phyloP scores from a whole-genome alignment of 345 rosid genomes.

The Psidium friedrichsthalianum region DNA sequence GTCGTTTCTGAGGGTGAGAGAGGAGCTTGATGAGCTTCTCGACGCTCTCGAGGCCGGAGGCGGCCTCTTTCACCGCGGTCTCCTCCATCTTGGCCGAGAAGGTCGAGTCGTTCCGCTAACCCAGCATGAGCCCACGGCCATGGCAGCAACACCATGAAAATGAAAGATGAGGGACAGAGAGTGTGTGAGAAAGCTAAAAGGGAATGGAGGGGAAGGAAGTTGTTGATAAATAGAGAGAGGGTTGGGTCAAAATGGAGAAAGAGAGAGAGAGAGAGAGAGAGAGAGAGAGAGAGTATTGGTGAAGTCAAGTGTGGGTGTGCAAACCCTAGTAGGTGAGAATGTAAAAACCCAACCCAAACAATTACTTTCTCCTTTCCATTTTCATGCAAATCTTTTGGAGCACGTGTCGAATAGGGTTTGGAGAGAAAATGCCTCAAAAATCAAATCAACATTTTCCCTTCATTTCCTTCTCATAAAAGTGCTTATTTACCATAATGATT shows the following conservation, averaged over 20 bases:
- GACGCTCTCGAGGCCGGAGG: constrained; percentile 70
- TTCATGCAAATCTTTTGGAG: not conserved
- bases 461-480: not conserved
- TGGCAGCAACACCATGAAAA: constrained; percentile 13
- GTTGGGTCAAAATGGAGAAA: constrained; percentile 20
- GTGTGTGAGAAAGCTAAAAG: not conserved
- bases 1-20: constrained; percentile 26
- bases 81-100: constrained; percentile 37
- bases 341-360: not conserved
- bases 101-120: constrained; percentile 19
- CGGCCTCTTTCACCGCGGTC: constrained; percentile 68
- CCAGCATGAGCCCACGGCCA: constrained; percentile 48
- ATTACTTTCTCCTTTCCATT: not conserved
- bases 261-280: not conserved
- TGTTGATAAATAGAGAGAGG: constrained; percentile 24
- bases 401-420: not conserved
- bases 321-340: not conserved
- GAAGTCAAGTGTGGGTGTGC: not conserved
- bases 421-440: not conserved
- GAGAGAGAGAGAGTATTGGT: not conserved
- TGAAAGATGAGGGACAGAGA: not conserved
- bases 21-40: constrained; percentile 65
- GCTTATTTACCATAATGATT: not conserved
- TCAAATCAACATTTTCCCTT: not conserved
- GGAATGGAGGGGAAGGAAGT: not conserved